Conservation (phyloP, 768 basidiomycete genomes). For the Harrya chromipes region DNA sequence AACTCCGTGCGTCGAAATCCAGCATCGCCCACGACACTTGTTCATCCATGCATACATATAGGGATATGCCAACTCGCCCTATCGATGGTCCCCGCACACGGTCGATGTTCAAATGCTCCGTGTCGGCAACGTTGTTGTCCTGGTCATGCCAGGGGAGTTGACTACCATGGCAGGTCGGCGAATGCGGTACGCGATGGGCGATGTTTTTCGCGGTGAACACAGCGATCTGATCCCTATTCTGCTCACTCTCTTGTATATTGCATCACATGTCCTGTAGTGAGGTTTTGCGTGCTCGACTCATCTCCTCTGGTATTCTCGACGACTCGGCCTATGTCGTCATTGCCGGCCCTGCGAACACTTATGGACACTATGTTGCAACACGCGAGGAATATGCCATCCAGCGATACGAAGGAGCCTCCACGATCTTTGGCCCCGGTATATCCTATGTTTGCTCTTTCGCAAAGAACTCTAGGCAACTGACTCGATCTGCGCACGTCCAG, state of each 20-base stretch:
- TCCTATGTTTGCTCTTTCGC: constrained; percentile 3
- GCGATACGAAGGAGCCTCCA: constrained; percentile 80
- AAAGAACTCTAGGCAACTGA: neutral
- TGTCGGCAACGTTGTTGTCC: constrained; percentile 70
- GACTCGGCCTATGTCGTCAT: constrained; percentile 72
- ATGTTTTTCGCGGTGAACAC: neutral
- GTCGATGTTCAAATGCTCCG: constrained; percentile 79
- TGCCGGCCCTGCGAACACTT: constrained; percentile 81
- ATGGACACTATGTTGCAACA: constrained; percentile 71
- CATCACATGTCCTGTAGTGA: constrained; percentile 40
- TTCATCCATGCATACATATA: constrained; percentile 20
- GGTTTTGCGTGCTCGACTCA: constrained; percentile 61
- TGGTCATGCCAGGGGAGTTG: constrained; percentile 74
- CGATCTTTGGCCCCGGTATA: constrained; percentile 72
- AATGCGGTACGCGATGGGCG: constrained; percentile 48
- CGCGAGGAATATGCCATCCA: constrained; percentile 72
- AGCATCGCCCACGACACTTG: neutral
- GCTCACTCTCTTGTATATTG: neutral
- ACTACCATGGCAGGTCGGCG: constrained; percentile 83
- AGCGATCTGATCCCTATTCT: constrained; percentile 3
- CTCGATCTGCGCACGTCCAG: constrained; percentile 31
- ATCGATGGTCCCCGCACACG: constrained; percentile 70
- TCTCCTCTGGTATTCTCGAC: constrained; percentile 60
- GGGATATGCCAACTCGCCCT: constrained; percentile 67
- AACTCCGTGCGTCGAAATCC: constrained; percentile 42